Percentiles rank a stretch among this genome's conserved stretches.
Evolutionary conservation across 2,329 filamentous ascomycete species (phyloP).

Genomic region (Myriosclerotinia duriaeana): DNA sequence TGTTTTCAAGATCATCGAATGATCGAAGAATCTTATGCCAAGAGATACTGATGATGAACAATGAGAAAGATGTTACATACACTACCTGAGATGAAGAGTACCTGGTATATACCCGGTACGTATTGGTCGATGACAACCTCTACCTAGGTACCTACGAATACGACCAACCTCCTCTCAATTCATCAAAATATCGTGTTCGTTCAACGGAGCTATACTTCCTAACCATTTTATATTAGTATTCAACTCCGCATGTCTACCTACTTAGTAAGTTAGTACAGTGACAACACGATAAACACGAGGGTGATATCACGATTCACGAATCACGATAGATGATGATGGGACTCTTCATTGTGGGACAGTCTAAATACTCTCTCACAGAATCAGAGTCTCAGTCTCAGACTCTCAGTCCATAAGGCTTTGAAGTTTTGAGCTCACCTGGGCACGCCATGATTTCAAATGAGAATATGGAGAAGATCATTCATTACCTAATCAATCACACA

Average conservation of each 20-base stretch:
- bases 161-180: not conserved
- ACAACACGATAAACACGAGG: not conserved
- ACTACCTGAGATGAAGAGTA: constrained; percentile 6
- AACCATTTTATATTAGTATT: not conserved
- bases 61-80: no score
- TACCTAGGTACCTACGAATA: not conserved
- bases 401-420: not conserved
- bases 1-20: not conserved
- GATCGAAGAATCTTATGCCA: not conserved
- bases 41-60: not conserved
- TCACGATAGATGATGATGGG: not conserved
- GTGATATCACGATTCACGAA: constrained; percentile 15
- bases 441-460: constrained; percentile 19
- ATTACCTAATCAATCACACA: constrained; percentile 2
- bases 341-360: not conserved
- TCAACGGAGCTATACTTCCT: not conserved
- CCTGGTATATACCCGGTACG: not conserved
- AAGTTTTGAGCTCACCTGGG: constrained; percentile 8
- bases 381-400: not conserved
- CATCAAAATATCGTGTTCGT: not conserved
- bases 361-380: not conserved
- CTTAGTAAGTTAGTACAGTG: no score
- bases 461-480: constrained; percentile 16
- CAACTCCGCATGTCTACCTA: not conserved
- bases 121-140: not conserved